Base-by-base conservation (phyloP, 257 asterid genomes). In the Gentiana macrophylla region DNA sequence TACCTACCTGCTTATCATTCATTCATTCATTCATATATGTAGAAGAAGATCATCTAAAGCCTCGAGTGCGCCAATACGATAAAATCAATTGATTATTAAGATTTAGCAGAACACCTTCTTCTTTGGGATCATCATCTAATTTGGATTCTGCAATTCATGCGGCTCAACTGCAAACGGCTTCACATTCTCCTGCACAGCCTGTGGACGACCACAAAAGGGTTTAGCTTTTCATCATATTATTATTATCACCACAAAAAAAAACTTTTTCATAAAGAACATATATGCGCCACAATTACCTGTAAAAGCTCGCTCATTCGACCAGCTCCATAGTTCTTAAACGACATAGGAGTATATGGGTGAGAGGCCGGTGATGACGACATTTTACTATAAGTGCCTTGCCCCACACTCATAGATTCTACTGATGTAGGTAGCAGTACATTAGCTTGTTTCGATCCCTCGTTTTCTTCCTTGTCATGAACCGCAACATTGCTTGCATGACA, bases 231-330 rank as follows among this genome's bases (percentile, higher is more conserved):
- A 24, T 24, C 24, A 24, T 24, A 24, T 24, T 24, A 24, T 24
- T 24, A 24, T 24, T 24, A 24, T 24, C 24, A 24, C 24, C 24
- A 24, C 24, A 24, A 24, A 24, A 24, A 24, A 24, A 24, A 24
- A 24, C 24, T 24, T 24, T 24, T 24, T 24, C 24, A 24, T 24
- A 24, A 24, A 24, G 24, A 24, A 24, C 24, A 24, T 15, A 15
- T 15, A 15, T 24, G 24, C 1, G 24, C 24, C 24, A 24, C 24
- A 24, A 24, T 68, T 62, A 88, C 97, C 92, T 84, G 86, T 61
- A 92, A 72, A 58, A 92, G 95, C 76, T 87, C 96, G 13, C 94
- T 79, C 97, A 92, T 87, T 59, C 84, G 84, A 62, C 98, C 95
- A n/a, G 81, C 41, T 35, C 80, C 86, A 56, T 62, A 77, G 54